These are phyloP conservation scores for Astragalus glycyphyllos DNA, from an alignment of 306 rosid species.

Conservation along the genomic window DNA sequence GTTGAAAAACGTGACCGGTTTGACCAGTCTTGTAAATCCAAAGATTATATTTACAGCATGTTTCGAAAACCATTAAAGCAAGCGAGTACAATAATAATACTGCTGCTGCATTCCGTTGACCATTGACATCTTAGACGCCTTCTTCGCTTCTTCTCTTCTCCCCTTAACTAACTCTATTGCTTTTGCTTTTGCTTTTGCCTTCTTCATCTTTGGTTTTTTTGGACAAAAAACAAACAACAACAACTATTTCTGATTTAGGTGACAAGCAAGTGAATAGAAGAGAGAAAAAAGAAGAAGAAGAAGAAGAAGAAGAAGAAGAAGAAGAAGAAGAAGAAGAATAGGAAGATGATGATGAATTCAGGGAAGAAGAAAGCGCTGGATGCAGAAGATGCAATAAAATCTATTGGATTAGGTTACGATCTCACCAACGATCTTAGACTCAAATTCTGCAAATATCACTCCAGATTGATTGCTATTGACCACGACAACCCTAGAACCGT, in stretches of 20 bases:
- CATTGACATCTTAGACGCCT: neutral
- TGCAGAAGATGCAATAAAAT: conserved; percentile 53
- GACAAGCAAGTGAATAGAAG: neutral
- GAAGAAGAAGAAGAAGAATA: neutral
- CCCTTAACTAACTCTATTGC: neutral
- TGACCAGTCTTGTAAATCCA: conserved; percentile 34
- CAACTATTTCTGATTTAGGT: neutral
- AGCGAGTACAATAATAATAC: neutral
- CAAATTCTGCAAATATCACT: conserved; percentile 59
- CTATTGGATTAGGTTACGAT: conserved; percentile 73
- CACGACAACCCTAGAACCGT: conserved; percentile 50
- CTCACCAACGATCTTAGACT: conserved; percentile 68
- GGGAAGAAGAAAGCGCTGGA: conserved; percentile 33
- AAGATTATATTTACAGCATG: conserved; percentile 1
- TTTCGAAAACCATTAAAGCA: neutral
- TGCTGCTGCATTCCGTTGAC: conserved; percentile 10
- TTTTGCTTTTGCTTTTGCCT: neutral
- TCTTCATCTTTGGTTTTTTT: neutral
- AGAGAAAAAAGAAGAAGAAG: neutral
- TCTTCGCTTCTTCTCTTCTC: neutral
- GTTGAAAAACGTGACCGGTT: conserved; percentile 25
- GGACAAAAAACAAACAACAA: neutral
- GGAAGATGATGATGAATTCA: neutral
- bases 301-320: neutral
- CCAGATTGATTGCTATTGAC: conserved; percentile 57